Evolutionary conservation across 2,329 filamentous ascomycete genomes (phyloP), one percentile per base, ranked within the genome.

Genomic region (Alternaria incomplexa): DNA sequence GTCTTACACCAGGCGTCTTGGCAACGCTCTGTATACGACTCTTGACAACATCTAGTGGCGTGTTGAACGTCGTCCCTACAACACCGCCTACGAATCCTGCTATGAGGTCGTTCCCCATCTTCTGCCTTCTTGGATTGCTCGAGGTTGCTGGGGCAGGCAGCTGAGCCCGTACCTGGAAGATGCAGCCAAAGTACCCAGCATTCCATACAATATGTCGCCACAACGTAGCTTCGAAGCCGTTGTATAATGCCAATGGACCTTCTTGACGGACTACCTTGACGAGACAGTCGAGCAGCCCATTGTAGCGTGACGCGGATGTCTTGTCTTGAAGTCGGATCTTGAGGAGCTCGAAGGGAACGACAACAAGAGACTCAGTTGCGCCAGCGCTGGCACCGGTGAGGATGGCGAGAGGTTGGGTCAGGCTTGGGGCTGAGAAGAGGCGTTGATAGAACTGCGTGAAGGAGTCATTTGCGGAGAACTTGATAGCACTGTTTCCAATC

Each of bases 171-270:
- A 77, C 74, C 20, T 75, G 73, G 54, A 75, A 77, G 22, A 77
- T 75, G 44, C 74, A 77, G 6, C 74, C 74, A 63, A 77, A 77
- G 55, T 77, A 77, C 5, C 73, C 74, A 3, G 74, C 73, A 36
- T 77, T 77, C 73, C 74, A 77, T 7, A 77, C 73, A 6, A 77
- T 73, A 44, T 77, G 74, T 17, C 74, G 56, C 74, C 74, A 77
- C 3, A 77, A 63, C 28, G 74, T 77, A 5, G 72, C 72, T 61
- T 77, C 74, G 43, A 77, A 76, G 28, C 74, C 74, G 40, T 77
- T 75, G 48, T 77, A 77, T 3, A 77, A 64, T 4, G 73, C 74
- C 20, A 70, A 45, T 9, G 63, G 61, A 6, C 74, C 74, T 65
- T 77, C 74, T 11, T 71, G 63, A 4, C 70, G 60, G 3, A 75